Evolutionary conservation across 768 basidiomycete species (phyloP), one percentile per base, ranked within the genome.

Genomic region (Lactarius deliciosus): DNA sequence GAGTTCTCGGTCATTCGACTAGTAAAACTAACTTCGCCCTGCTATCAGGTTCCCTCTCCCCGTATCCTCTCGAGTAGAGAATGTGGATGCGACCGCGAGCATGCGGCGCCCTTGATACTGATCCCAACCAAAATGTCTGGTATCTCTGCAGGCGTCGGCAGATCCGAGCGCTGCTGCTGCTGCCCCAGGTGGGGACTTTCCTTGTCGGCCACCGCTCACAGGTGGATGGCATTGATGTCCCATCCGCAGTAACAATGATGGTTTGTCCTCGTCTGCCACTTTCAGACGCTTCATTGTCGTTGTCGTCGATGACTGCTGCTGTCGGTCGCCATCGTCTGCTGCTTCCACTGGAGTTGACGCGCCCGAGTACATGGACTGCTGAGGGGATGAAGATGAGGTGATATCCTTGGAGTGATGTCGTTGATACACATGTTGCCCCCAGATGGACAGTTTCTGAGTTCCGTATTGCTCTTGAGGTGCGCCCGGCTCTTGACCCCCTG

Each of bases 241-340:
- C 61, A 69, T 69, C 20, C 57, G 68, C 34, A 61, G 36, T 25
- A 69, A 41, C 34, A 63, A 41, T 18, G 61, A 69, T 20, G 65
- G 65, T 18, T 56, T 63, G 34, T 66, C 65, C 50, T 43, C 64
- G 1, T 60, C 61, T 45, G 55, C 40, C 32, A 56, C 60, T 50
- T 55, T 69, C 32, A 63, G 6, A 28, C 61, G 61, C 38, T 67
- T 69, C 57, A 20, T 34, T 10, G 9, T 32, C n/a, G 30, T 30
- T 18, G 60, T 45, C 15, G 6, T 40, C 5, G 40, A 15, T 13
- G 40, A 38, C 13, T 47, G 22, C 22, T 50, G 47, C n/a, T 1
- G 28, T 1, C 30, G 50, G 28, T 54, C 5, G 16, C 57, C 41
- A 11, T 54, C 53, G 20, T 67, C 66, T 8, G 20, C 40, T 20